Evolutionary conservation across 768 basidiomycete species (phyloP).

Genomic region (Russula sp.): DNA sequence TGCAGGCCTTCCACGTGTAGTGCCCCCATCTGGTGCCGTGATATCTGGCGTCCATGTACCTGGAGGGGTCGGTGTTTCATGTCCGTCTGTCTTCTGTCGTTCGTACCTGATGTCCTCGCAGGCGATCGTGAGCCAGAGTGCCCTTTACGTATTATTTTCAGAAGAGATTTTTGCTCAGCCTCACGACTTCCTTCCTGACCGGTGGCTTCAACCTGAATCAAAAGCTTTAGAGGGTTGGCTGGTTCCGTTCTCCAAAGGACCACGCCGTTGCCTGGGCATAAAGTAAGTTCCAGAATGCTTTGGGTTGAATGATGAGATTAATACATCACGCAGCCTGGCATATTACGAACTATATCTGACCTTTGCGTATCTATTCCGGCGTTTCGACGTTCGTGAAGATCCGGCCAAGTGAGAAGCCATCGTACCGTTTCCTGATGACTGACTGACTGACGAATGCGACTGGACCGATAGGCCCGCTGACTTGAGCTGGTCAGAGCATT

Average conservation of each 20-base stretch:
- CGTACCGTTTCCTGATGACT: not conserved
- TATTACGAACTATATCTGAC: constrained; percentile 31
- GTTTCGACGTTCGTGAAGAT: constrained; percentile 29
- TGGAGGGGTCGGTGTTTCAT: constrained; percentile 16
- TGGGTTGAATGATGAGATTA: not conserved
- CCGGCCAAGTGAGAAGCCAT: not conserved
- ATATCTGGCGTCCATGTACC: constrained; percentile 17
- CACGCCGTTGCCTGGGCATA: constrained; percentile 30
- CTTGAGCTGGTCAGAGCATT: constrained; percentile 24
- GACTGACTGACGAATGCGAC: not conserved
- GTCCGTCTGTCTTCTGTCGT: not conserved
- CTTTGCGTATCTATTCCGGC: constrained; percentile 31
- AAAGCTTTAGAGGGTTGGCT: constrained; percentile 25
- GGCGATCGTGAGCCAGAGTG: constrained; percentile 23
- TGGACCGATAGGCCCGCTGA: constrained; percentile 13
- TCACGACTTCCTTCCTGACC: constrained; percentile 25
- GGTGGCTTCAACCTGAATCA: constrained; percentile 27
- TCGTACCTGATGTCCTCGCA: not conserved
- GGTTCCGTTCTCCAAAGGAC: constrained; percentile 30
- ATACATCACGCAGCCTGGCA: constrained; percentile 21
- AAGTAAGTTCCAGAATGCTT: constrained; percentile 18
- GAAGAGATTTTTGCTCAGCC: constrained; percentile 25
- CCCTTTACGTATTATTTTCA: constrained; percentile 20
- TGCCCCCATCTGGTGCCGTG: constrained; percentile 17
- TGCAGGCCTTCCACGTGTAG: constrained; percentile 16